Evolutionary conservation across 495 filamentous ascomycete species (phyloP), one percentile per base, ranked within the genome.

Genomic region (Annulohypoxylon moriforme): DNA sequence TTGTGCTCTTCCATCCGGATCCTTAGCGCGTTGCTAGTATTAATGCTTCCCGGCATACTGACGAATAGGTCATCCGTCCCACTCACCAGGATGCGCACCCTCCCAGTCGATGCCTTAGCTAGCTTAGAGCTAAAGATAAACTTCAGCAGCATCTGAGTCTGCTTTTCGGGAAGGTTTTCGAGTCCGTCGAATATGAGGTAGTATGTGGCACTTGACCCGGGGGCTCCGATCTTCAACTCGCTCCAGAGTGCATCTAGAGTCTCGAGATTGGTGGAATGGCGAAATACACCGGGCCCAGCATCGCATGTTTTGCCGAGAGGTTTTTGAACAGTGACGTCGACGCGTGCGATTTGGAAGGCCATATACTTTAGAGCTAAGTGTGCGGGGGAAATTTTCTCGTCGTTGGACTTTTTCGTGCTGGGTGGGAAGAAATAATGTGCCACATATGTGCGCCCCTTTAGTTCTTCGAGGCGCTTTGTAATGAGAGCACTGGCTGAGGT

Each of bases 131-230:
- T 31, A 8, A 57, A 57, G 29, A 24, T 31, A 11, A 57, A 57
- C 4, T 20, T 38, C 9, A 57, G 53, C 31, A 57, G 33, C 9
- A 57, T 34, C n/a, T 57, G 31, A 4, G 16, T 11, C 53, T 57
- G 29, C 16, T 57, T 57, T 31, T 57, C n/a, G n/a, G 53, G 31
- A 16, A 57, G 31, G 18, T 57, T 34, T 18, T 57, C 53, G 31
- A 57, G 31, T 16, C 53, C 53, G 18, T 57, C 53, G 20, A 57
- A 57, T 22, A 57, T 14, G 11, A 57, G 53, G 53, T 57, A 57
- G 16, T 57, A 57, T 16, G 18, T 29, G 10, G 31, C 53, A 9
- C 53, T 16, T 4, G 53, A 57, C 9, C n/a, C 53, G n/a, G 29
- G 18, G 2, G n/a, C 10, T 6, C 53, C 53, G 31, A 57, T 57